These are phyloP conservation scores for Bacidia gigantensis DNA, from an alignment of 495 filamentous ascomycete species.

Conservation along the genomic window DNA sequence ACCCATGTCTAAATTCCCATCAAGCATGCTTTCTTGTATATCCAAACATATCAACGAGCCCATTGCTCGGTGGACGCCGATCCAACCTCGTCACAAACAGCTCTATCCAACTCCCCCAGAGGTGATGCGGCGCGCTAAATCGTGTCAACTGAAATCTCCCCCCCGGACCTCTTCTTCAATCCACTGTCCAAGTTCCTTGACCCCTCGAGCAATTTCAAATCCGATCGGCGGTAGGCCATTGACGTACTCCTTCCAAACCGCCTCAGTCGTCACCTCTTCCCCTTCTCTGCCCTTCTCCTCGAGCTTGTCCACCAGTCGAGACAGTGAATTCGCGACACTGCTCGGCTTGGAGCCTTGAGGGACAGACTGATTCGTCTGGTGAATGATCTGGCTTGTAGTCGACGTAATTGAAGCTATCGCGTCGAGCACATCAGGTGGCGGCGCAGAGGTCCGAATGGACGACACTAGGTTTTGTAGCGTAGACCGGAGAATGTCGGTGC, in stretches of 20 bases:
- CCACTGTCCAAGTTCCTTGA: slow-evolving; percentile 55
- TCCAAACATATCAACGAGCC: neutral
- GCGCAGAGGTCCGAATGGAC: slow-evolving; percentile 58
- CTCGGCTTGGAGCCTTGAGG: slow-evolving; percentile 32
- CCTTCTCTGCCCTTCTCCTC: slow-evolving; percentile 53
- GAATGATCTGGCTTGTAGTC: slow-evolving; percentile 14
- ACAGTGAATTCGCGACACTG: slow-evolving; percentile 46
- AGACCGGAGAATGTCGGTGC: slow-evolving; percentile 66
- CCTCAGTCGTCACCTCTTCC: slow-evolving; percentile 36
- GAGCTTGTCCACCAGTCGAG: slow-evolving; percentile 50
- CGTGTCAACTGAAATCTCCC: slow-evolving; percentile 23
- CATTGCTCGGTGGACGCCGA: neutral
- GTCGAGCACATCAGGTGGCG: slow-evolving; percentile 49
- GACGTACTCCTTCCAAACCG: slow-evolving; percentile 48
- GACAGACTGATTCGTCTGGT: slow-evolving; percentile 11
- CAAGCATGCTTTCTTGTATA: neutral
- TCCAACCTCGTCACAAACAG: neutral
- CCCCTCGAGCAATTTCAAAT: slow-evolving; percentile 74
- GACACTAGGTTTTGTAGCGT: slow-evolving; percentile 71
- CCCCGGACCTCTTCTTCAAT: slow-evolving; percentile 23
- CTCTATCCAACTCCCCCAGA: neutral
- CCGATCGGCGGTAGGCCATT: slow-evolving; percentile 68
- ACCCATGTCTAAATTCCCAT: neutral
- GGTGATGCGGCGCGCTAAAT: neutral
- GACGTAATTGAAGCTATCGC: slow-evolving; percentile 57